Base-by-base conservation (phyloP, 345 rosid genomes). In the Arabis hirsuta region DNA sequence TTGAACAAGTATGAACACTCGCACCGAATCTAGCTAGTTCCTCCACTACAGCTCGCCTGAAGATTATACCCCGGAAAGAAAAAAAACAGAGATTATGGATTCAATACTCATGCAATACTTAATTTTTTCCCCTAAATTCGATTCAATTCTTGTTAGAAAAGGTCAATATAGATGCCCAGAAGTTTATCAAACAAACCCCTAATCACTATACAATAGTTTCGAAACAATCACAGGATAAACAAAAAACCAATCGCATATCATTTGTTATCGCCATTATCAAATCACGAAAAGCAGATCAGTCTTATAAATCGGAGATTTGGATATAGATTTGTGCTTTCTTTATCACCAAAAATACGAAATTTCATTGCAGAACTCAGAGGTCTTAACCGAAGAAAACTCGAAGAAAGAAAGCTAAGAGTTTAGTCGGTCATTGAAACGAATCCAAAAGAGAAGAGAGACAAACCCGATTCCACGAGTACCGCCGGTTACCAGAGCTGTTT, bases 391-490 rank as follows among this genome's bases (percentile, higher is more conserved):
- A 22, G 24, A 22, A 22, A 22, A 22, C 24, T 22, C 24, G 24
- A 22, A n/a, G n/a, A n/a, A n/a, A n/a, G n/a, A n/a, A 22, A 22
- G 24, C 24, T n/a, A n/a, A n/a, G n/a, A n/a, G n/a, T n/a, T n/a
- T n/a, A 22, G 2, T 22, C 24, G 24, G 24, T 4, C 4, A 29
- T 29, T 4, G 32, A 32, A 32, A 1, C 36, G 42, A 41, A 62
- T 69, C 5, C 34, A 12, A 46, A 45, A 34, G 13, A 38, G 65
- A 42, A 2, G 4, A 46, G 71, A 61, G 19, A 1, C 63, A 65
- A 34, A 87, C 97, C 97, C 96, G 52, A 91, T 91, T 55, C 97
- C 97, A 51, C 96, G 91, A 58, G 97, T 89, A 52, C 96, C 96
- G 22, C 97, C 97, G 59, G 96, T 87, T 63, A 89, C 92, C 3